Percentiles rank a stretch among this genome's conserved stretches.
phyloP scores from a whole-genome alignment of 2,329 filamentous ascomycete genomes.

The Sporothrix phasma region DNA sequence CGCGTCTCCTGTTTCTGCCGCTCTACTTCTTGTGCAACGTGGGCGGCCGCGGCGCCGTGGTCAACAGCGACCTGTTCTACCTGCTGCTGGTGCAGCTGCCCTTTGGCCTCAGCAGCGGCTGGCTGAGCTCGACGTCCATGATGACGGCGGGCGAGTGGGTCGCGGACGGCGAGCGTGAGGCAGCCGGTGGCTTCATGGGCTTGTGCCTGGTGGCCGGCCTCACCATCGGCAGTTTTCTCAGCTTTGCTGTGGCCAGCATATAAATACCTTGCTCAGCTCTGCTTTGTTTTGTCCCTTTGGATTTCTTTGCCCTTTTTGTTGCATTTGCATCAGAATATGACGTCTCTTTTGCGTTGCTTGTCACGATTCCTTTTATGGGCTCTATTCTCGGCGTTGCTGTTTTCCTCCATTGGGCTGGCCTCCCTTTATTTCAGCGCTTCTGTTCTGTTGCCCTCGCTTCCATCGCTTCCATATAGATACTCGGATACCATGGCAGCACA shows the following conservation, averaged over 20 bases:
- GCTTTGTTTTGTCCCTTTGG: background rate
- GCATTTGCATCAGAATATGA: background rate
- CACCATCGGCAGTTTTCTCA: conserved; percentile 76
- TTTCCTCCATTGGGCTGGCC: background rate
- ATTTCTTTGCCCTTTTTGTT: background rate
- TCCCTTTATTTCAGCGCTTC: background rate
- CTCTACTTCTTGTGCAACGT: conserved; percentile 89
- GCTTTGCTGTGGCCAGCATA: conserved; percentile 59
- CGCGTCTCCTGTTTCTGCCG: conserved; percentile 63
- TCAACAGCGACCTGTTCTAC: conserved; percentile 82
- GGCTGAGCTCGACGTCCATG: conserved; percentile 80
- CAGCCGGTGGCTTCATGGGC: conserved; percentile 88
- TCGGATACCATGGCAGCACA: conserved; percentile 1
- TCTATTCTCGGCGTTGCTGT: background rate
- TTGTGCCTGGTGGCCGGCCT: conserved; percentile 78
- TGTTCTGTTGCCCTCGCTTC: background rate
- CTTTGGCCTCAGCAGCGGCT: conserved; percentile 82
- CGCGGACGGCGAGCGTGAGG: conserved; percentile 71
- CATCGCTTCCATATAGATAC: background rate
- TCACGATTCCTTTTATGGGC: background rate
- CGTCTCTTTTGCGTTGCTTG: background rate
- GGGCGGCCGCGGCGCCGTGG: conserved; percentile 58
- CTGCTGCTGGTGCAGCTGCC: conserved; percentile 70
- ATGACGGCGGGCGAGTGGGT: conserved; percentile 81
- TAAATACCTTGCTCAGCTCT: conserved; percentile 20